Evolutionary conservation across 768 basidiomycete genomes (phyloP), one percentile per base, ranked within the genome.

Genomic region (Thelephora aurantiotincta): DNA sequence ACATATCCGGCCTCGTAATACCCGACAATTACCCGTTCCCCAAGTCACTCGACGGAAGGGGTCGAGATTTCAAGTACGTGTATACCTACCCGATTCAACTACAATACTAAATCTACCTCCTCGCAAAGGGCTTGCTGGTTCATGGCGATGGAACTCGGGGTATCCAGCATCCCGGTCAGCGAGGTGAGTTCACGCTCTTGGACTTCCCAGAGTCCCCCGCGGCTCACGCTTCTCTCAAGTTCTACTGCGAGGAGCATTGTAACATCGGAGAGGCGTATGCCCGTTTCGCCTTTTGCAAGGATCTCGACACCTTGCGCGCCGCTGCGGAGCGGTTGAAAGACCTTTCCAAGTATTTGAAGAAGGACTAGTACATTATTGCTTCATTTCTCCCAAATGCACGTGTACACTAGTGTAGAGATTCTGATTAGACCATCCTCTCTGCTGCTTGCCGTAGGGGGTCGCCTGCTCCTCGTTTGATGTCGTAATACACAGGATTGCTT

Each of bases 251-350:
- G 54, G 86, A 89, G 48, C 93, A 97, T 58, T 73, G 79, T 22
- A 64, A 65, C 49, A 88, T 96, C 47, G 93, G 93, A 22, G 92
- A 94, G 62, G 80, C 70, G 43, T 94, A 82, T 58, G 80, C 75
- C 18, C 77, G 90, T 48, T 97, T 98, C 60, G 83, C 92, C 1
- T 92, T 96, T 70, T 97, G 96, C 72, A 99, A 99, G 60, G 94
- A 98, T 57, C 52, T 79, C 16, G 88, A 87, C 36, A 94, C 90
- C 0, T 72, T 99, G 13, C 73, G 68, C 50, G 68, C 66, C 18
- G 96, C 96, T n/a, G 82, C 79, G 19, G 81, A 86, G 57, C 76
- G 89, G n/a, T 67, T 99, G 16, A 72, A 82, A 61, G 68, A 67
- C 19, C 66, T 99, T 53, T 77, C 74, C 57, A 75, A 87, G 48